Conservation (phyloP, 345 rosid genomes). For the Excoecaria agallocha region DNA sequence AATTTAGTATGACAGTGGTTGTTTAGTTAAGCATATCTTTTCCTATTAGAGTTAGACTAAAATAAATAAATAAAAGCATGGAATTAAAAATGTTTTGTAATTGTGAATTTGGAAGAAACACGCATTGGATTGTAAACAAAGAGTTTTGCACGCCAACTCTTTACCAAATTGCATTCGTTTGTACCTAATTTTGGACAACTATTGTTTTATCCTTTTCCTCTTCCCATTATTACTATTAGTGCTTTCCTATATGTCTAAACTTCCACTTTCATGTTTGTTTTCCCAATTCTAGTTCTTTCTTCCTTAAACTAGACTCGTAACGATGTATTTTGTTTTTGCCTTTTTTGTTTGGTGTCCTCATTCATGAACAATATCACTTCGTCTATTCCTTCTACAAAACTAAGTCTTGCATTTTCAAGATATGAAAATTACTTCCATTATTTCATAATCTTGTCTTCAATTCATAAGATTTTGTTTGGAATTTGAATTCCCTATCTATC, state of each 20-base stretch:
- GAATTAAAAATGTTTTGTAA: neutral
- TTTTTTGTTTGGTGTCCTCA: neutral
- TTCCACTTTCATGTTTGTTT: neutral
- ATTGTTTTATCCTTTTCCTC: neutral
- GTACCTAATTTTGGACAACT: neutral
- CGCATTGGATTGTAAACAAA: constrained; percentile 9
- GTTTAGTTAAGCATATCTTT: too few relatives aligned
- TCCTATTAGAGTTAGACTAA: too few relatives aligned
- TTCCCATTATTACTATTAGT: neutral
- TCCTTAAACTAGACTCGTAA: neutral
- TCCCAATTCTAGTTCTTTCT: neutral
- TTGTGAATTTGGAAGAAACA: constrained; percentile 7
- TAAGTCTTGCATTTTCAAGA: neutral
- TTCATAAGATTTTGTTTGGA: too few relatives aligned
- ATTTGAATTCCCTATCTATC: too few relatives aligned
- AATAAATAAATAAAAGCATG: neutral
- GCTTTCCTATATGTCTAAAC: neutral
- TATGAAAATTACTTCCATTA: neutral
- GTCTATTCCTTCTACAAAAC: neutral
- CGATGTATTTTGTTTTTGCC: too few relatives aligned
- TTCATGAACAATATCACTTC: constrained; percentile 12
- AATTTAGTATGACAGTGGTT: too few relatives aligned
- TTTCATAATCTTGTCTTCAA: too few relatives aligned
- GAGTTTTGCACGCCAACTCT: constrained; percentile 17
- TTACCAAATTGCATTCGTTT: neutral